phyloP scores from a whole-genome alignment of 2,329 filamentous ascomycete species.

The Trichoderma koningiopsis region DNA sequence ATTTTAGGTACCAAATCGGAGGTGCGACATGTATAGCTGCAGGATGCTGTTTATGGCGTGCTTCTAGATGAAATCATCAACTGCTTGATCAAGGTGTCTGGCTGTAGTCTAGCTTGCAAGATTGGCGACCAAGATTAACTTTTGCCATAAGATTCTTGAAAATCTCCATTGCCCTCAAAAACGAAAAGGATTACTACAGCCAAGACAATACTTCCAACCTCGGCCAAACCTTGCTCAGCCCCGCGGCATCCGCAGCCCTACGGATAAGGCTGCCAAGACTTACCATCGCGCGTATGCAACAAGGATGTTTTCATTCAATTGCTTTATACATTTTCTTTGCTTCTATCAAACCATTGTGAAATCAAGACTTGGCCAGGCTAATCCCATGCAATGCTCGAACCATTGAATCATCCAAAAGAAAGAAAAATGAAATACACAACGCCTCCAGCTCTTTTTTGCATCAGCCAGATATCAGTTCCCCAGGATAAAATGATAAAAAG shows the following conservation, averaged over 20 bases:
- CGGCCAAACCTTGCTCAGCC: background rate
- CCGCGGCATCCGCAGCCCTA: background rate
- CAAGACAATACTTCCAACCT: background rate
- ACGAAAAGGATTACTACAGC: too few relatives aligned
- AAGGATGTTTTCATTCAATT: background rate
- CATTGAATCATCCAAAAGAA: background rate
- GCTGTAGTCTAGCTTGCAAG: background rate
- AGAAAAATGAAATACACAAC: background rate
- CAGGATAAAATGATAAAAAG: background rate
- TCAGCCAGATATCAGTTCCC: background rate
- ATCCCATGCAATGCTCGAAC: background rate
- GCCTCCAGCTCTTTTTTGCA: background rate
- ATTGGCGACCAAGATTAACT: background rate
- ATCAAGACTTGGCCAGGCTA: background rate
- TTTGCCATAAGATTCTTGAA: background rate
- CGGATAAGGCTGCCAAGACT: background rate
- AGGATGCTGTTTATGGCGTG: background rate
- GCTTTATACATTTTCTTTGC: background rate
- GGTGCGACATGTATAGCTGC: background rate
- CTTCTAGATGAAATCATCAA: background rate
- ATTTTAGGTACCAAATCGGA: background rate
- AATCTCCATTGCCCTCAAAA: background rate
- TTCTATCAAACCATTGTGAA: background rate
- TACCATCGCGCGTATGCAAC: background rate
- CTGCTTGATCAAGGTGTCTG: background rate